Evolutionary conservation across 2,329 filamentous ascomycete species (phyloP).

Genomic region (Amesomyces nigricolor): DNA sequence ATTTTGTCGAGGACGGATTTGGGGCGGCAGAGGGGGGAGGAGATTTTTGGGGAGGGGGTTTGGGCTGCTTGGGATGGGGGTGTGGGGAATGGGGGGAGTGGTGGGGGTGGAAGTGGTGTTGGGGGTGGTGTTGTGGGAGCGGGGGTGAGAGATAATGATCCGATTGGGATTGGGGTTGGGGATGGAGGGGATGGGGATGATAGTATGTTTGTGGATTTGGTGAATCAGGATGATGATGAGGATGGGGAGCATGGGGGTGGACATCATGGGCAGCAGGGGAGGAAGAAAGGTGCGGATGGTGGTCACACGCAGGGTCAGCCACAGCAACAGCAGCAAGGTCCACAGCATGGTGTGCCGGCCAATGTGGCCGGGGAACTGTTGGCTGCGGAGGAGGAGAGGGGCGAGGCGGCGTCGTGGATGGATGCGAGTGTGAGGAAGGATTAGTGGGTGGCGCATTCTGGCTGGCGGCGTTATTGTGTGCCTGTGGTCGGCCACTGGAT

Average conservation of each 20-base stretch:
- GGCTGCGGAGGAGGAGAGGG: slow-evolving; percentile 15
- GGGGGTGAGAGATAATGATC: slow-evolving; percentile 22
- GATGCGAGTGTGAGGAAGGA: slow-evolving; percentile 16
- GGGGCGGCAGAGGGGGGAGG: slow-evolving; percentile 46
- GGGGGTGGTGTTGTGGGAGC: slow-evolving; percentile 33
- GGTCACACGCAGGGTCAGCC: neutral
- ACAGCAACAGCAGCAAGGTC: neutral
- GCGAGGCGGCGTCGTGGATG: slow-evolving; percentile 21
- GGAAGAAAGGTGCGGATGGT: slow-evolving; percentile 28
- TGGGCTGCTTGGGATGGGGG: slow-evolving; percentile 35
- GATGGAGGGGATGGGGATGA: slow-evolving; percentile 44
- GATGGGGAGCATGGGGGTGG: slow-evolving; percentile 28
- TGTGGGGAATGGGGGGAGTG: slow-evolving; percentile 35
- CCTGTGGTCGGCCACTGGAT: neutral
- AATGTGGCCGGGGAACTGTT: slow-evolving; percentile 12
- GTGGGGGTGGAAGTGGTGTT: slow-evolving; percentile 45
- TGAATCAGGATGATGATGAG: slow-evolving; percentile 47
- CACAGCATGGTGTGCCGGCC: slow-evolving; percentile 7
- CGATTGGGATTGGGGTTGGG: slow-evolving; percentile 27
- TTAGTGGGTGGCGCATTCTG: slow-evolving; percentile 13
- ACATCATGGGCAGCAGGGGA: neutral
- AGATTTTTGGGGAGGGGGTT: slow-evolving; percentile 46
- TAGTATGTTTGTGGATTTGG: slow-evolving; percentile 52
- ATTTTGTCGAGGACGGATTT: slow-evolving; percentile 46
- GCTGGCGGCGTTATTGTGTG: neutral